Evolutionary conservation across 2,329 filamentous ascomycete species (phyloP), one percentile per base, ranked within the genome.

Genomic region (Aspergillus glaucus): DNA sequence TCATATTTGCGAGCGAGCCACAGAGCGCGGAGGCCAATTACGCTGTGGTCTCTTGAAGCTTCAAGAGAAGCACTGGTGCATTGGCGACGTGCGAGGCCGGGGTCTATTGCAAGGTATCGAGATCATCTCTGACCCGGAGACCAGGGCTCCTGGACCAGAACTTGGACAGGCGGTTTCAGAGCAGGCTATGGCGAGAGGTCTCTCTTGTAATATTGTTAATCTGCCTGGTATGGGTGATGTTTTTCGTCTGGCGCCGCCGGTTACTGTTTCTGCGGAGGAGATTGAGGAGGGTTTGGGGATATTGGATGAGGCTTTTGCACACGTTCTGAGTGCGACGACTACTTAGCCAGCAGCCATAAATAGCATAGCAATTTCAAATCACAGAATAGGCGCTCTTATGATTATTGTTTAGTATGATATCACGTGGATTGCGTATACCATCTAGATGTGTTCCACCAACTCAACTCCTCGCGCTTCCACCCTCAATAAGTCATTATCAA

Each of bases 11-110:
- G 63, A 66, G 50, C 68, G 71, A 2, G 73, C 79, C 4, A 60
- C 66, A 5, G 57, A 63, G 24, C 66, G 73, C 5, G 79, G 80
- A 1, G 50, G 64, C 2, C 61, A 74, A 19, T 64, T 84, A 3
- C 75, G 74, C 49, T 65, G 59, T 0, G 78, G 74, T 1, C 71
- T 81, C n/a, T 63, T 63, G 21, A 61, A 49, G 26, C 65, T 80
- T 15, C 72, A 75, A 56, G 59, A 64, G 17, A 71, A 73, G n/a
- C 83, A 81, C 57, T 75, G 73, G 26, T 85, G 80, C 61, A 79
- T 85, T 45, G 81, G 81, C 1, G 80, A 84, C 56, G 75, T 85
- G 0, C 74, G 81, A 8, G 80, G 80, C 0, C 71, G 79, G 0
- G 81, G 81, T 0, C 66, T 84, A 7, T 76, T 84, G 72, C 72